A percentile compares a stretch with the other conserved stretches of the same genome.
These are phyloP conservation scores for Lepiota brunneoincarnata DNA, from an alignment of 768 basidiomycete genomes.

Conservation along the genomic window DNA sequence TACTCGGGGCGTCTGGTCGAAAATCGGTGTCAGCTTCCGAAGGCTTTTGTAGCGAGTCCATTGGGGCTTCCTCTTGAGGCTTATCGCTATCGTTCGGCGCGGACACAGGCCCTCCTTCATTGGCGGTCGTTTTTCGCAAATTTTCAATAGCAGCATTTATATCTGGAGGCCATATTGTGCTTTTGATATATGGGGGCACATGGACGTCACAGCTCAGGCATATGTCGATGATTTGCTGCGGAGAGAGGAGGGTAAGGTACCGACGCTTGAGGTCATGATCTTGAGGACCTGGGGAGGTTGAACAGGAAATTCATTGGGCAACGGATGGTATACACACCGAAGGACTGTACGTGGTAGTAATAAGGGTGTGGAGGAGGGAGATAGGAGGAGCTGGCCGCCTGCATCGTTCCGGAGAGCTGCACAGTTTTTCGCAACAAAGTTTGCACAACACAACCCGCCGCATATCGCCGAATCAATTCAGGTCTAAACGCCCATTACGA, in stretches of 20 bases:
- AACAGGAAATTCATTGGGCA: slow-evolving; percentile 15
- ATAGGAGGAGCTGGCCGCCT: slow-evolving; percentile 41
- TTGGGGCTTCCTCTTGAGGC: slow-evolving; percentile 10
- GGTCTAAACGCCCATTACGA: slow-evolving; percentile 1
- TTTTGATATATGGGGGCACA: slow-evolving; percentile 61
- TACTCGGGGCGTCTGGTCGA: slow-evolving; percentile 9
- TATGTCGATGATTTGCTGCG: slow-evolving; percentile 75
- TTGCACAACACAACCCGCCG: slow-evolving; percentile 27
- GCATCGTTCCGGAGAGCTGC: slow-evolving; percentile 67
- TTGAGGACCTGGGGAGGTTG: slow-evolving; percentile 25
- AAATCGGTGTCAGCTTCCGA: slow-evolving; percentile 1
- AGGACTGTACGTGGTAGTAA: slow-evolving; percentile 33
- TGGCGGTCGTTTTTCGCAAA: slow-evolving; percentile 35
- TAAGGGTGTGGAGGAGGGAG: slow-evolving; percentile 32
- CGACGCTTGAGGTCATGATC: slow-evolving; percentile 68
- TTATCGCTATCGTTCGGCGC: slow-evolving; percentile 9
- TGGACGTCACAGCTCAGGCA: slow-evolving; percentile 71
- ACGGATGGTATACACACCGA: slow-evolving; percentile 21
- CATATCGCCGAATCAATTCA: slow-evolving; percentile 9
- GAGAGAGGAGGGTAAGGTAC: slow-evolving; percentile 67
- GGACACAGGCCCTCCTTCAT: slow-evolving; percentile 14
- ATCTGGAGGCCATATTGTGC: slow-evolving; percentile 72
- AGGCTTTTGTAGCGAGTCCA: slow-evolving; percentile 5
- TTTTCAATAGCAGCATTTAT: slow-evolving; percentile 61
- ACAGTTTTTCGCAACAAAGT: slow-evolving; percentile 74